A percentile compares a stretch with the other conserved stretches of the same genome.
Evolutionary conservation across 2,329 filamentous ascomycete genomes (phyloP).

Genomic region (Botrytis porri): DNA sequence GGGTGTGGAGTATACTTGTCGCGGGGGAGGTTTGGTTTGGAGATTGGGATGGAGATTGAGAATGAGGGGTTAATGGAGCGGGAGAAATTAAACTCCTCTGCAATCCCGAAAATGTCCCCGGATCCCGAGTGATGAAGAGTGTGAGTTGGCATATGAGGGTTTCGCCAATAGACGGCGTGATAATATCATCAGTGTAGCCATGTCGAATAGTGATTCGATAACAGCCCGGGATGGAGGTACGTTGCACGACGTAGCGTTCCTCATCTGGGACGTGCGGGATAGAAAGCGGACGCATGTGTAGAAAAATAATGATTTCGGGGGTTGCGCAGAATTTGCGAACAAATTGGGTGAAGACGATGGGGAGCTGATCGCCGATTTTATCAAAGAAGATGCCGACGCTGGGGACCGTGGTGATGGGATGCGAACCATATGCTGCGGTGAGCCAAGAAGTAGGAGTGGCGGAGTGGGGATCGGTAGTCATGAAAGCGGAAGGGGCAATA

Average conservation of each 20-base stretch:
- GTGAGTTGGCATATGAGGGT: constrained; percentile 59
- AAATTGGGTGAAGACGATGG: constrained; percentile 69
- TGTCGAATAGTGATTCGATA: constrained; percentile 69
- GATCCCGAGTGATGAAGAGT: constrained; percentile 45
- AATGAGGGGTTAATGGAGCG: neutral
- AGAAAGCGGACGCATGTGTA: constrained; percentile 66
- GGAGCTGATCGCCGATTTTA: constrained; percentile 65
- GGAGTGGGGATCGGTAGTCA: constrained; percentile 29
- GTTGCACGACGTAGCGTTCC: constrained; percentile 47
- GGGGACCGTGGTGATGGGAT: constrained; percentile 46
- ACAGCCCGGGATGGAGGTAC: constrained; percentile 52
- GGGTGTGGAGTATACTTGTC: constrained; percentile 27
- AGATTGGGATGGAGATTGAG: neutral
- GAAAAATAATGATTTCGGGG: constrained; percentile 69
- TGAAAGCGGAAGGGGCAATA: constrained; percentile 48
- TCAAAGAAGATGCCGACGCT: constrained; percentile 75
- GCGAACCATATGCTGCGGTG: constrained; percentile 41
- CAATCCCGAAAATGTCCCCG: constrained; percentile 24
- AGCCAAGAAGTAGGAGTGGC: constrained; percentile 35
- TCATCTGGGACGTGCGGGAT: constrained; percentile 51
- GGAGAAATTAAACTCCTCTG: neutral
- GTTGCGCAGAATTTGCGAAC: constrained; percentile 65
- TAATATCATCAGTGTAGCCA: constrained; percentile 69
- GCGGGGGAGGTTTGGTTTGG: neutral
- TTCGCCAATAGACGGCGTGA: constrained; percentile 60